These are phyloP conservation scores for Daldinia caldariorum DNA, from an alignment of 495 filamentous ascomycete genomes.

Conservation along the genomic window DNA sequence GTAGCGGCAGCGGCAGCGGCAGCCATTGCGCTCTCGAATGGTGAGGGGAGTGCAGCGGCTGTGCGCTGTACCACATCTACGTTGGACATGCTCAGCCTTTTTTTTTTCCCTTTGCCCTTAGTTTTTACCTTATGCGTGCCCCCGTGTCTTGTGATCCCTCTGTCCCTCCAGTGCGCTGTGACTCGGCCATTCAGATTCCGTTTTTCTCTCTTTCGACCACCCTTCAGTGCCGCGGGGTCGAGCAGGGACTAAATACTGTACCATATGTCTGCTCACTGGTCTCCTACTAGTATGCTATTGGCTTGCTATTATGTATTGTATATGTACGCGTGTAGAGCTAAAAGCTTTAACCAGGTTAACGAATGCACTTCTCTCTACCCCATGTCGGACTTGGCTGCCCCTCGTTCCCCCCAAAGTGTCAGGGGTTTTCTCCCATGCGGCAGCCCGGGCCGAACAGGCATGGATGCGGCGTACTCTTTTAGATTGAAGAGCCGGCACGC, in stretches of 20 bases:
- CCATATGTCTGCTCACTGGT: no score
- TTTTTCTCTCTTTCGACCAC: conserved; percentile 37
- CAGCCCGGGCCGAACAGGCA: conserved; percentile 48
- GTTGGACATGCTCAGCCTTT: conserved; percentile 48
- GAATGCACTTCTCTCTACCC: conserved; percentile 1
- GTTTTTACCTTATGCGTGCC: conserved; percentile 36
- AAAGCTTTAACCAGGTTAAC: conserved; percentile 14
- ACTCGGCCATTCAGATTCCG: conserved; percentile 51
- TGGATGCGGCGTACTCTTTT: conserved; percentile 42
- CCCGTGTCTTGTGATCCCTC: conserved; percentile 50
- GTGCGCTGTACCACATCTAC: conserved; percentile 50
- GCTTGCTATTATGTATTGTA: no score
- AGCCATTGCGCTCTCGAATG: conserved; percentile 46
- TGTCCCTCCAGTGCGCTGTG: conserved; percentile 42
- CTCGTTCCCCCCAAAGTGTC: conserved; percentile 10
- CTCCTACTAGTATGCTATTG: no score
- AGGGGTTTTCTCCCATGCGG: conserved; percentile 44
- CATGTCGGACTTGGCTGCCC: conserved; percentile 13
- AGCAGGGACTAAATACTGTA: conserved; percentile 47
- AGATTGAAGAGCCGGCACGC: conserved; percentile 49
- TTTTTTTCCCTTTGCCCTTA: conserved; percentile 34
- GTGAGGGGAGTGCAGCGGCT: conserved; percentile 47
- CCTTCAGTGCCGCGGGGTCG: conserved; percentile 48
- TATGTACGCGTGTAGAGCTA: conserved; percentile 8
- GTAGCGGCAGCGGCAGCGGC: conserved; percentile 39